These are phyloP conservation scores for Petunia secreta DNA, from an alignment of 257 asterid genomes.

Conservation along the genomic window DNA sequence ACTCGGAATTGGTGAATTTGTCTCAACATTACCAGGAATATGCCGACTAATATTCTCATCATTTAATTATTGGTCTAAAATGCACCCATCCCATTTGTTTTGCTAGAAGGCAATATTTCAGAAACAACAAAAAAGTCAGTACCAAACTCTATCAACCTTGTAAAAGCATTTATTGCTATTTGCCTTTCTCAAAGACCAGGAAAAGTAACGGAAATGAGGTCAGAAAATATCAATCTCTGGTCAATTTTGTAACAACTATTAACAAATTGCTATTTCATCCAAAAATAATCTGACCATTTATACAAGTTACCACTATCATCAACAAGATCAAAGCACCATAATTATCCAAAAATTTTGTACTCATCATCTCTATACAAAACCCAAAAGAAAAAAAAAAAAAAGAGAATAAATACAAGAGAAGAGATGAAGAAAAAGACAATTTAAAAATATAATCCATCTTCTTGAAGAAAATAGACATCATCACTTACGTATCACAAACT, in stretches of 20 bases:
- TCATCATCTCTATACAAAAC: neutral
- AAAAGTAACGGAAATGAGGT: neutral
- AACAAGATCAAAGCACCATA: neutral
- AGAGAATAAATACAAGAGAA: neutral
- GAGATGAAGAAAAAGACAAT: too few species aligned
- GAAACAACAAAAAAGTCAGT: neutral
- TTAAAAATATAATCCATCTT: neutral
- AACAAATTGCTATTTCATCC: conserved; percentile 1
- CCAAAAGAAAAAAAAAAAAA: neutral
- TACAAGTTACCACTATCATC: neutral
- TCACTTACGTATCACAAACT: conserved; percentile 37
- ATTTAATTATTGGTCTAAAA: too few species aligned
- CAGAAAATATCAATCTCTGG: neutral
- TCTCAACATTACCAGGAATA: too few species aligned
- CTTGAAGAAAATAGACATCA: neutral
- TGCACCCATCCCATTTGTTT: too few species aligned
- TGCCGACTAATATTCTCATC: too few species aligned
- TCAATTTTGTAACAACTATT: neutral
- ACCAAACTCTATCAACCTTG: neutral
- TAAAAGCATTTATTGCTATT: neutral
- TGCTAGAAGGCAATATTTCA: neutral
- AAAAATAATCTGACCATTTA: neutral
- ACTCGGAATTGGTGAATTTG: too few species aligned
- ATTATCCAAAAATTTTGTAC: conserved; percentile 3
- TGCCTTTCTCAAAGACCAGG: conserved; percentile 12